Base-by-base conservation (phyloP, 371 early-diverging fungal species). In the Rhizopus arrhizus region DNA sequence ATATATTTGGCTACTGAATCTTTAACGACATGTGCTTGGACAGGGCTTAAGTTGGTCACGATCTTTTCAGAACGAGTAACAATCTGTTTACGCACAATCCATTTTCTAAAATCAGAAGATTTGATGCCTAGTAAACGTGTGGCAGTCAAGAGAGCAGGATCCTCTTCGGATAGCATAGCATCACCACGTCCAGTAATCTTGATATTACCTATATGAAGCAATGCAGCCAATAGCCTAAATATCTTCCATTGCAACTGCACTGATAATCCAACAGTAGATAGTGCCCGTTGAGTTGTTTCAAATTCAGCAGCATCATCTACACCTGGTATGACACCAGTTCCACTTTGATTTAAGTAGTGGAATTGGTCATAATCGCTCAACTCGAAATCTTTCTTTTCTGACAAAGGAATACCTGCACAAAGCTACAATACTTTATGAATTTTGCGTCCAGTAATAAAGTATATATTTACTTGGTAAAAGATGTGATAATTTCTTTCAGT, bases 401-500 rank as follows among this genome's bases (percentile, higher is more conserved):
- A 93, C 9, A 89, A 79, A 8, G 94, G 91, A 13, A 87, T 88
- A 52, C 92, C 95, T 13, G 93, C 91, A 71, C 95, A 91, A 22
- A 99, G 84, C 86, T 92, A 62, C 15, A 15, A 46, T 15, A 50
- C 28, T 40, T 7, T 50, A 45, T 22, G 12, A 31, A 16, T 34
- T 43, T 29, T 3, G 1, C 2, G 2, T 5, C 15, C 38, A 38
- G 13, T n/a, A 5, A 9, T 3, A 2, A 47, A 9, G 13, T 29
- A 8, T 46, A 29, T 35, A 15, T 33, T 56, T 72, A 83, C 82
- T 67, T 92, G 96, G 77, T 99, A 99, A 75, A 99, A 99, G 59
- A 99, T 95, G 79, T 99, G 99, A 81, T 97, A 99, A 81, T 98
- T 99, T 68, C 98, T 83, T 76, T 99, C 99, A 2, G 84, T 82